These are phyloP conservation scores for Lactifluus volemus DNA, from an alignment of 768 basidiomycete species.

Conservation along the genomic window DNA sequence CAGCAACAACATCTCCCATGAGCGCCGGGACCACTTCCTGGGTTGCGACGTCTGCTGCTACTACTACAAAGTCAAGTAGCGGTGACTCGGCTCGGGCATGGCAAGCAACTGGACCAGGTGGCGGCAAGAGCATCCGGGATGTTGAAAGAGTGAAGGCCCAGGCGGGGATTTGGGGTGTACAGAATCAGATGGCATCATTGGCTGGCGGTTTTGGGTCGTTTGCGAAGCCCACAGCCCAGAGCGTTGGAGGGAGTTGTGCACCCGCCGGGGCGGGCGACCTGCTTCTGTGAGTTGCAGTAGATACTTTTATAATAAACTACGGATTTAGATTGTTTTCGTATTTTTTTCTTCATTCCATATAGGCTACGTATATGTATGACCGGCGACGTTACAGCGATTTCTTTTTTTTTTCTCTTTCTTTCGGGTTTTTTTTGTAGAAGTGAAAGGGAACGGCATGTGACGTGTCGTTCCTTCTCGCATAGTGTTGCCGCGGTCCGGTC, in stretches of 20 bases:
- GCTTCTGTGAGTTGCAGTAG: conserved; percentile 27
- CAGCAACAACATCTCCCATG: conserved; percentile 18
- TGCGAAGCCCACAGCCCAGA: conserved; percentile 18
- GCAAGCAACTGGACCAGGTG: conserved; percentile 24
- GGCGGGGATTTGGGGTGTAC: conserved; percentile 68
- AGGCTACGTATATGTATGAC: no score
- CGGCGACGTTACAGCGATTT: neutral
- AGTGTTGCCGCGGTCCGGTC: no score
- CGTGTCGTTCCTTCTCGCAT: neutral
- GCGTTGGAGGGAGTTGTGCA: conserved; percentile 18
- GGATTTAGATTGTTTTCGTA: neutral
- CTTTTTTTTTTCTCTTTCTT: neutral
- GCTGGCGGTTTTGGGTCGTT: conserved; percentile 26
- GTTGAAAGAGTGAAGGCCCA: conserved; percentile 81
- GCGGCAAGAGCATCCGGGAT: conserved; percentile 74
- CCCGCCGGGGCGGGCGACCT: conserved; percentile 32
- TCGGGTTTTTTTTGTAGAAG: neutral
- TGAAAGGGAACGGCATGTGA: neutral
- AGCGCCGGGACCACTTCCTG: conserved; percentile 4
- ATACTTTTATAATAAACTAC: neutral
- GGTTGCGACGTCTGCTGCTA: conserved; percentile 21
- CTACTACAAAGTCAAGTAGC: conserved; percentile 30
- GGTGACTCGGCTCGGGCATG: conserved; percentile 51
- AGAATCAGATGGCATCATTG: conserved; percentile 17
- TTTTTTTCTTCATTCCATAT: neutral